A percentile compares a stretch with the other conserved stretches of the same genome.
Conservation (phyloP, 2,329 filamentous ascomycete species). For the Diatrype stigma region DNA sequence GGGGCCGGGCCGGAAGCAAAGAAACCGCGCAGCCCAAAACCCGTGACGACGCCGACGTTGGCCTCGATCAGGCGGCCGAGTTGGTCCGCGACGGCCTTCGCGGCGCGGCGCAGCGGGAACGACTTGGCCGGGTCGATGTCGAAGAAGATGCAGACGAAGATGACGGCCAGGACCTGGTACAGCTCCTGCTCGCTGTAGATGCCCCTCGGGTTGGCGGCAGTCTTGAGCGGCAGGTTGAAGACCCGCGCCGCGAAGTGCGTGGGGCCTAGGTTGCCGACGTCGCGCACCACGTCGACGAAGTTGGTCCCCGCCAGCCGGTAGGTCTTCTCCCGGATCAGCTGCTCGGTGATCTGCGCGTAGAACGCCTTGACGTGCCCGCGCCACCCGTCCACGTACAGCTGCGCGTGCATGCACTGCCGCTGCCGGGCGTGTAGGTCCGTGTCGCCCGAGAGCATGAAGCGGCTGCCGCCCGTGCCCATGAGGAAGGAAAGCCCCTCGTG, state of each 20-base stretch:
- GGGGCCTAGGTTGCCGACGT: constrained; percentile 64
- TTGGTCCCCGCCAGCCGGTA: constrained; percentile 57
- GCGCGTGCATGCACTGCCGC: constrained; percentile 49
- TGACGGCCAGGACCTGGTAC: constrained; percentile 59
- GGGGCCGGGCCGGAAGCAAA: constrained; percentile 48
- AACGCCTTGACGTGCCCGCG: constrained; percentile 60
- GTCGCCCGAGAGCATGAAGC: constrained; percentile 55
- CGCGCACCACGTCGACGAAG: constrained; percentile 68
- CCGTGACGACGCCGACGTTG: constrained; percentile 57
- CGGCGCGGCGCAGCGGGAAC: constrained; percentile 58
- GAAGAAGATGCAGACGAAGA: constrained; percentile 64
- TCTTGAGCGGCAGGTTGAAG: constrained; percentile 66
- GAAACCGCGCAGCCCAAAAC: constrained; percentile 43
- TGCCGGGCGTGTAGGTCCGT: constrained; percentile 44
- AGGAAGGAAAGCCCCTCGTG: constrained; percentile 59
- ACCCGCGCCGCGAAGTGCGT: constrained; percentile 59
- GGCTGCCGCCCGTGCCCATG: constrained; percentile 49
- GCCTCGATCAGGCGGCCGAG: constrained; percentile 59
- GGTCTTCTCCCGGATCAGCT: constrained; percentile 61
- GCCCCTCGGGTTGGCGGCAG: constrained; percentile 54
- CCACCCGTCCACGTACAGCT: constrained; percentile 61
- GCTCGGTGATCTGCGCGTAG: constrained; percentile 58
- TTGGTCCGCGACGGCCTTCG: constrained; percentile 52
- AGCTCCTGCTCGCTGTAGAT: constrained; percentile 52
- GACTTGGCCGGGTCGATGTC: constrained; percentile 63